Conservation (phyloP, 148 eudicot species). For the Rhododendron henanense region DNA sequence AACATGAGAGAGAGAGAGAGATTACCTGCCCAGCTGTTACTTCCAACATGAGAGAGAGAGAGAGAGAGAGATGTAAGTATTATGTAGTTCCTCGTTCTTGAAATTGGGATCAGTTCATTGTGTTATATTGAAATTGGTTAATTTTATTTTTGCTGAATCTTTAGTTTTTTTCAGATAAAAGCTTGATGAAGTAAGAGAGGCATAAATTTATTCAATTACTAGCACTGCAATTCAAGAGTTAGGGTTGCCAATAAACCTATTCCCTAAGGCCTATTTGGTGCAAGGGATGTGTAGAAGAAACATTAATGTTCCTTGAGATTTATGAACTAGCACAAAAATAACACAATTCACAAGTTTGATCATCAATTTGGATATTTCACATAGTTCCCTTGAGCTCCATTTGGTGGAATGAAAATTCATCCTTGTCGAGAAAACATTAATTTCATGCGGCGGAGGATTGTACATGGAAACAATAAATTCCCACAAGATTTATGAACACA, state of each 20-base stretch:
- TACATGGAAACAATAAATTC: neutral
- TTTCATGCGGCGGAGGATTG: neutral
- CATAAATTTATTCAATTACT: neutral
- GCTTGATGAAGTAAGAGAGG: neutral
- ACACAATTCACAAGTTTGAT: neutral
- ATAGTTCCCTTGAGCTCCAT: neutral
- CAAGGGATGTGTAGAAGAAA: no score
- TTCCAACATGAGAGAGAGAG: no score
- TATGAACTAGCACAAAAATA: neutral
- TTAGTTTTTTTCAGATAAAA: neutral
- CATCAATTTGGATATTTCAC: neutral
- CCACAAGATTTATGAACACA: neutral
- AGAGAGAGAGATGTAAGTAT: neutral
- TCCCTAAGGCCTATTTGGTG: neutral
- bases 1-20: neutral
- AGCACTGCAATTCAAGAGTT: neutral
- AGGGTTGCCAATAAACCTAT: neutral
- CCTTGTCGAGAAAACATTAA: neutral
- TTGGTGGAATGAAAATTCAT: neutral
- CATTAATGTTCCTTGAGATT: neutral
- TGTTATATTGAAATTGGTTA: neutral
- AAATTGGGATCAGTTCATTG: neutral
- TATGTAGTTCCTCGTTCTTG: neutral
- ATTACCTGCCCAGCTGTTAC: no score
- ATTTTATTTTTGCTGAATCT: neutral